These are phyloP conservation scores for Penicillium paneum DNA, from an alignment of 2,329 filamentous ascomycete genomes.

Conservation along the genomic window DNA sequence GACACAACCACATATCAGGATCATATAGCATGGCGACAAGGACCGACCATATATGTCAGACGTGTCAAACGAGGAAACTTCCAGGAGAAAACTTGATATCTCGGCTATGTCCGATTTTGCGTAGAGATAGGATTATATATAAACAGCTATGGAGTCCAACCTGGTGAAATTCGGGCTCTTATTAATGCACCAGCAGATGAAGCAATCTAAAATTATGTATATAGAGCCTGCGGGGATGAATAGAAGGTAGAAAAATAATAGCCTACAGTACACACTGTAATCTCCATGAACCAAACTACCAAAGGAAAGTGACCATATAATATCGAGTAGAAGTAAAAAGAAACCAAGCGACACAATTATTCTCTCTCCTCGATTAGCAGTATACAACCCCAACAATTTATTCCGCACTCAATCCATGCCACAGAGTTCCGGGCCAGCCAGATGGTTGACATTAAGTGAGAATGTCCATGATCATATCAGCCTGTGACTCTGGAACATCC, in stretches of 20 bases:
- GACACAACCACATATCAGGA: too few relatives aligned
- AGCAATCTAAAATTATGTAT: neutral
- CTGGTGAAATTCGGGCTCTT: neutral
- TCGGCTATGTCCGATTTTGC: too few relatives aligned
- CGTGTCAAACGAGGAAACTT: neutral
- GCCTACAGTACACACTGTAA: neutral
- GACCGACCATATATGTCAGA: too few relatives aligned
- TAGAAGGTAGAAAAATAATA: neutral
- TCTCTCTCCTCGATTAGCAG: neutral
- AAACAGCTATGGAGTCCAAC: neutral
- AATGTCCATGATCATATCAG: conserved; percentile 19
- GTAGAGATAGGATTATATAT: neutral
- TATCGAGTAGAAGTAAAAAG: neutral
- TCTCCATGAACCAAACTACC: neutral
- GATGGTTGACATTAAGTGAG: conserved; percentile 5
- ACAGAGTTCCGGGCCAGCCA: neutral
- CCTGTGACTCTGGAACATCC: conserved; percentile 2
- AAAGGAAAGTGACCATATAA: neutral
- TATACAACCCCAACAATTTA: neutral
- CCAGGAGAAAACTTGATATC: neutral
- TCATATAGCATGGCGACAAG: too few relatives aligned
- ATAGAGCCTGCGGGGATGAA: neutral
- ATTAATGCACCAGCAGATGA: neutral
- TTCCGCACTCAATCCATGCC: neutral
- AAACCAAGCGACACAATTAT: neutral